Evolutionary conservation across 2,329 filamentous ascomycete species (phyloP).

Genomic region (Tolypocladium sp.): DNA sequence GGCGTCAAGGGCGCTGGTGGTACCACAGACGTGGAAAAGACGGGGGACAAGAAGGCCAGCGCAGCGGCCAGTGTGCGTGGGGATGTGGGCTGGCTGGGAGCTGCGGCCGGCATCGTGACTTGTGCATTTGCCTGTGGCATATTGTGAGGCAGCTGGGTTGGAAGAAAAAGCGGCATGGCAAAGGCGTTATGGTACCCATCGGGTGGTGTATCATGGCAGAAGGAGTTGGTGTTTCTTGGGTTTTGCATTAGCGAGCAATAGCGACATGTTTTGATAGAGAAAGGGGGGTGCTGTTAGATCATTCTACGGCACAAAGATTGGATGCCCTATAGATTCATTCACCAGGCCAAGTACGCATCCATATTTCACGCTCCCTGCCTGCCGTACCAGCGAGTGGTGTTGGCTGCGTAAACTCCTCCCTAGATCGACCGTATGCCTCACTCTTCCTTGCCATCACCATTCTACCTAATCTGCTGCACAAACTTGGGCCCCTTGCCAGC

Average conservation of each 20-base stretch:
- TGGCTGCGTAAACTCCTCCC: too few relatives aligned
- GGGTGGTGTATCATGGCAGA: not conserved
- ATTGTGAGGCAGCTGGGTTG: not conserved
- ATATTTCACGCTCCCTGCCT: too few relatives aligned
- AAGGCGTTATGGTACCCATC: not conserved
- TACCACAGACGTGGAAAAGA: not conserved
- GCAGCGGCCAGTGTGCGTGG: not conserved
- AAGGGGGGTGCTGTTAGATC: not conserved
- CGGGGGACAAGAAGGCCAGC: not conserved
- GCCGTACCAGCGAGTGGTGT: too few relatives aligned
- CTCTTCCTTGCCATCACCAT: not conserved
- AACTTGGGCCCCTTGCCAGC: conserved; percentile 16
- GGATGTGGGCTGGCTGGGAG: not conserved
- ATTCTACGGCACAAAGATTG: not conserved
- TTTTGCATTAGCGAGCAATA: not conserved
- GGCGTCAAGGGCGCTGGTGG: not conserved
- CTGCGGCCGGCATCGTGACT: not conserved
- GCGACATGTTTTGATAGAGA: not conserved
- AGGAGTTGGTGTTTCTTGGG: not conserved
- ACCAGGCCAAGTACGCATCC: too few relatives aligned
- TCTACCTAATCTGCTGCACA: conserved; percentile 18
- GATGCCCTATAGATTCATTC: not conserved
- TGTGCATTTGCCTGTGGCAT: not conserved
- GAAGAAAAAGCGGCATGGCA: not conserved
- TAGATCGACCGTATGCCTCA: too few relatives aligned